Percentiles rank a stretch among this genome's conserved stretches.
Conservation (phyloP, 257 asterid genomes). For the Solanum tacnaense region DNA sequence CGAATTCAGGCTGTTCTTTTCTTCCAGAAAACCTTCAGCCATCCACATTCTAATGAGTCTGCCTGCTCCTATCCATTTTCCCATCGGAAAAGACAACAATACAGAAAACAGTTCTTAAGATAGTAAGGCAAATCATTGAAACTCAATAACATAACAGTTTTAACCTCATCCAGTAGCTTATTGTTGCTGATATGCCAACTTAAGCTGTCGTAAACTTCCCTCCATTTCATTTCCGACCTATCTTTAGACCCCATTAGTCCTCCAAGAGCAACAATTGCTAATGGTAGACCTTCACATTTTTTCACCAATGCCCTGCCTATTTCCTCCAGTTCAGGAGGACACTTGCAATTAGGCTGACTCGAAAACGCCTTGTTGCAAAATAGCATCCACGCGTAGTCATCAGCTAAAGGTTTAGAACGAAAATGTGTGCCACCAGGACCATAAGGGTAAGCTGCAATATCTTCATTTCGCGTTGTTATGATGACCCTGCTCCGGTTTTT, state of each 20-base stretch:
- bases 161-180: conserved; percentile 5
- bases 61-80: conserved; percentile 17
- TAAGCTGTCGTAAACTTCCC: conserved; percentile 4
- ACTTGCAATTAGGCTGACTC: background rate
- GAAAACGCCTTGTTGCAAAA: conserved; percentile 41
- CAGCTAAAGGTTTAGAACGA: conserved; percentile 10
- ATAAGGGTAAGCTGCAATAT: conserved; percentile 15
- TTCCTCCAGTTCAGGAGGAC: conserved; percentile 18
- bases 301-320: conserved; percentile 1
- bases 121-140: conserved; percentile 33
- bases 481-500: conserved; percentile 31
- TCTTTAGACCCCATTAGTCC: conserved; percentile 23
- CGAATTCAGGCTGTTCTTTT: background rate
- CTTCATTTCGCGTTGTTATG: conserved; percentile 25
- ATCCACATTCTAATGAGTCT: conserved; percentile 44
- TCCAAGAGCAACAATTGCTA: conserved; percentile 28
- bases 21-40: conserved; percentile 30
- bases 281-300: conserved; percentile 35
- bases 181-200: conserved; percentile 17
- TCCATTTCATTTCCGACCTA: conserved; percentile 13
- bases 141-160: conserved; percentile 9
- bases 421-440: conserved; percentile 9
- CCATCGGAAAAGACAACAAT: conserved; percentile 36
- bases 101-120: conserved; percentile 37
- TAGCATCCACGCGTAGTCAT: conserved; percentile 29